These are phyloP conservation scores for Thymus mandschuricus DNA, from an alignment of 257 asterid genomes.

Conservation along the genomic window DNA sequence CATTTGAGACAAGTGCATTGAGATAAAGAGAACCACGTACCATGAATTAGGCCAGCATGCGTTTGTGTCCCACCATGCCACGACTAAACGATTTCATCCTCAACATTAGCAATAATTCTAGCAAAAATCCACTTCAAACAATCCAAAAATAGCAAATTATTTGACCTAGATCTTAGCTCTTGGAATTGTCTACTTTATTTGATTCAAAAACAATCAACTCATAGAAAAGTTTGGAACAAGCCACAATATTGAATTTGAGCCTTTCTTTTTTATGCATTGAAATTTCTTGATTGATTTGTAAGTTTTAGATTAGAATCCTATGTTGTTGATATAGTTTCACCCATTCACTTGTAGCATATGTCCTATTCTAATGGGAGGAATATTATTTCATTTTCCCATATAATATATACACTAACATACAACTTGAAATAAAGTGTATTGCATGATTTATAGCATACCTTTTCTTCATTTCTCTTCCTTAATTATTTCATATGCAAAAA, in stretches of 20 bases:
- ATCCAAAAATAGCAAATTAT: slow-evolving; percentile 35
- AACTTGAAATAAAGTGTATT: no score
- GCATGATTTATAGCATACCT: no score
- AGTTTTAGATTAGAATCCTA: slow-evolving; percentile 44
- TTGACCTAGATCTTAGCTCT: slow-evolving; percentile 20
- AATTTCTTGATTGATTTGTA: slow-evolving; percentile 1
- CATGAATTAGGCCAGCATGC: slow-evolving; percentile 17
- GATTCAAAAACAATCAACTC: slow-evolving; percentile 25
- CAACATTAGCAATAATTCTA: slow-evolving; percentile 28
- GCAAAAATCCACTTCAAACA: slow-evolving; percentile 63
- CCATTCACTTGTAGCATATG: no score
- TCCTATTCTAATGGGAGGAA: no score
- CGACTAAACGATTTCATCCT: slow-evolving; percentile 1
- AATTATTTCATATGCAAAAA: no score
- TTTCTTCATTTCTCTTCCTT: no score
- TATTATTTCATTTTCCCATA: no score
- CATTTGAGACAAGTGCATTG: slow-evolving; percentile 48
- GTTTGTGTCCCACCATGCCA: slow-evolving; percentile 28
- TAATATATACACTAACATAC: no score
- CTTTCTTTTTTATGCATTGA: slow-evolving; percentile 7
- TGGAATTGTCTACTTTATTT: slow-evolving; percentile 34
- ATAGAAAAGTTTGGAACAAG: background rate
- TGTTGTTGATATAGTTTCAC: slow-evolving; percentile 35
- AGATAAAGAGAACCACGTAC: slow-evolving; percentile 26
- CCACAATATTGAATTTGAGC: slow-evolving; percentile 6